These are phyloP conservation scores for Nicotiana undulata DNA, from an alignment of 257 asterid genomes.

Conservation along the genomic window DNA sequence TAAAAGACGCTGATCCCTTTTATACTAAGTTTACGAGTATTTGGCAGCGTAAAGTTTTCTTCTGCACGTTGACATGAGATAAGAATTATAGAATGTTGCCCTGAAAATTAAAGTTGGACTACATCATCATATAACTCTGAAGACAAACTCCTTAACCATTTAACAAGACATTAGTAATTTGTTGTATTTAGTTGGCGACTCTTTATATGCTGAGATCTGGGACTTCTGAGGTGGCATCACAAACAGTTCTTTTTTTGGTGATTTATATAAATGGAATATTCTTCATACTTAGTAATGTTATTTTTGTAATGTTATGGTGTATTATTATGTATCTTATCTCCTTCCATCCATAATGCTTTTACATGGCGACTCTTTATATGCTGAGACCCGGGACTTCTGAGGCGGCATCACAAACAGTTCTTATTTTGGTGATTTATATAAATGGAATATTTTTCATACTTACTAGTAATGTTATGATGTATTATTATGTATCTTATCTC, in stretches of 20 bases:
- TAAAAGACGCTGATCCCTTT: conserved; percentile 16
- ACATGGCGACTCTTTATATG: background rate
- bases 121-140: background rate
- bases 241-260: background rate
- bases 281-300: background rate
- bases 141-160: background rate
- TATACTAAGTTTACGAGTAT: background rate
- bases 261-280: background rate
- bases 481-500: background rate
- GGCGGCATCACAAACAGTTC: background rate
- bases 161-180: background rate
- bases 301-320: background rate
- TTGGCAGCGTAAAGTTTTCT: background rate
- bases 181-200: background rate
- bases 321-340: background rate
- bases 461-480: background rate
- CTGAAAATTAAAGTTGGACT: background rate
- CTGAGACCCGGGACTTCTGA: background rate
- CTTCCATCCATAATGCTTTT: background rate
- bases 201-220: background rate
- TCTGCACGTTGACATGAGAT: background rate
- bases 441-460: background rate
- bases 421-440: background rate
- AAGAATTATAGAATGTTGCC: background rate
- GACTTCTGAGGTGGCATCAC: background rate